Evolutionary conservation across 805 yeast species (phyloP).

Genomic region (Wickerhamomyces pijperi): DNA sequence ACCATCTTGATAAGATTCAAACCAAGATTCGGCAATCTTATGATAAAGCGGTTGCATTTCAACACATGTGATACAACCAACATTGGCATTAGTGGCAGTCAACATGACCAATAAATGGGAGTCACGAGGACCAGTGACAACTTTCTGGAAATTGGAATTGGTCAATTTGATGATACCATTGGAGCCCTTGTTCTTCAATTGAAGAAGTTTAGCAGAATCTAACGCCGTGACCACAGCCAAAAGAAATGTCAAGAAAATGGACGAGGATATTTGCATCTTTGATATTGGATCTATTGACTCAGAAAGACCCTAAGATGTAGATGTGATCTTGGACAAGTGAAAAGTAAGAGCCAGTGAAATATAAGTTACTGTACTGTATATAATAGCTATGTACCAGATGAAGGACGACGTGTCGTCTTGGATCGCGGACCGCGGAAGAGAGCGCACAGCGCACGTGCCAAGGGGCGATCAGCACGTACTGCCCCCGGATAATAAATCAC

Average conservation of each 20-base stretch:
- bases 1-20: constrained; percentile 42
- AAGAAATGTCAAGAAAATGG: constrained; percentile 2
- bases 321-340: no score
- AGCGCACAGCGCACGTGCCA: no score
- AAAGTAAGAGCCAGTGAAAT: no score
- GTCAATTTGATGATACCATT: constrained; percentile 35
- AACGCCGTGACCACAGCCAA: constrained; percentile 7
- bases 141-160: constrained; percentile 46
- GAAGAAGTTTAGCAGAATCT: constrained; percentile 14
- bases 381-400: no score
- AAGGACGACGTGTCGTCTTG: no score
- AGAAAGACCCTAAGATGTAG: no score
- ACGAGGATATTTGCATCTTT: background rate
- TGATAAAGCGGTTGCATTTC: constrained; percentile 58
- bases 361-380: no score
- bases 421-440: no score
- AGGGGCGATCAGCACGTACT: no score
- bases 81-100: constrained; percentile 62
- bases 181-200: constrained; percentile 18
- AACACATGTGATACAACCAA: constrained; percentile 69
- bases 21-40: constrained; percentile 53
- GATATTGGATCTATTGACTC: no score
- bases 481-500: no score
- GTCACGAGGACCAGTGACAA: constrained; percentile 52
- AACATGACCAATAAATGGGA: constrained; percentile 61